Conservation (phyloP, 2,329 filamentous ascomycete species). For the Aspergillus uvarum region DNA sequence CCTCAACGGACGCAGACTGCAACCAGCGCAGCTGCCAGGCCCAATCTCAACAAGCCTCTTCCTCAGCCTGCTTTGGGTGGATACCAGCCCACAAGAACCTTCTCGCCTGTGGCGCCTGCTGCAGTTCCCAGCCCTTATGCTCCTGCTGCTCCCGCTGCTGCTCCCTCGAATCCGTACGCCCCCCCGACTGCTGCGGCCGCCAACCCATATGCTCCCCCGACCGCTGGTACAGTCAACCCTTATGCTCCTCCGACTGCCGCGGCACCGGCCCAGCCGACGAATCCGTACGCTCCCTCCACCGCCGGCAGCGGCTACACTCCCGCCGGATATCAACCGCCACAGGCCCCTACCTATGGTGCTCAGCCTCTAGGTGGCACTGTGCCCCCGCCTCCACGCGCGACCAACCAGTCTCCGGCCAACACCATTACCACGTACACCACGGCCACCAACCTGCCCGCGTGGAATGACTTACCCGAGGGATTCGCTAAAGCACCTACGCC, state of each 20-base stretch:
- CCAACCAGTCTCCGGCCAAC: conserved; percentile 60
- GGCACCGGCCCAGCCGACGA: conserved; percentile 14
- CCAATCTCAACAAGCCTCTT: conserved; percentile 42
- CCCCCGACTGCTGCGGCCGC: conserved; percentile 40
- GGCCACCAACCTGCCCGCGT: conserved; percentile 71
- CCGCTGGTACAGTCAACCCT: conserved; percentile 32
- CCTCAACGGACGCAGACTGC: conserved; percentile 44
- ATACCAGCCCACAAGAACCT: conserved; percentile 38
- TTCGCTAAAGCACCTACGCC: conserved; percentile 71
- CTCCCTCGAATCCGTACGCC: conserved; percentile 52
- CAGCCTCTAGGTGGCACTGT: conserved; percentile 46
- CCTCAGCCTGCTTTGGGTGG: conserved; percentile 32
- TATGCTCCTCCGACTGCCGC: conserved; percentile 34
- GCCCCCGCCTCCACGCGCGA: conserved; percentile 64
- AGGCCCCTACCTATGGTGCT: conserved; percentile 46
- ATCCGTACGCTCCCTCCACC: conserved; percentile 32
- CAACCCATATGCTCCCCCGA: conserved; percentile 54
- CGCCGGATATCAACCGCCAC: conserved; percentile 59
- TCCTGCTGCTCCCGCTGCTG: conserved; percentile 39
- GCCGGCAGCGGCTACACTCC: conserved; percentile 35
- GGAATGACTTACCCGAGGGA: conserved; percentile 91
- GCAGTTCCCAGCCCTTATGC: conserved; percentile 49
- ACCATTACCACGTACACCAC: conserved; percentile 64
- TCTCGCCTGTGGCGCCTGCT: conserved; percentile 29
- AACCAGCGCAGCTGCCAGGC: conserved; percentile 40